A percentile compares a stretch with the other conserved stretches of the same genome.
These are phyloP conservation scores for Geotrichum klebahnii DNA, from an alignment of 1,139 yeast genomes.

Conservation along the genomic window DNA sequence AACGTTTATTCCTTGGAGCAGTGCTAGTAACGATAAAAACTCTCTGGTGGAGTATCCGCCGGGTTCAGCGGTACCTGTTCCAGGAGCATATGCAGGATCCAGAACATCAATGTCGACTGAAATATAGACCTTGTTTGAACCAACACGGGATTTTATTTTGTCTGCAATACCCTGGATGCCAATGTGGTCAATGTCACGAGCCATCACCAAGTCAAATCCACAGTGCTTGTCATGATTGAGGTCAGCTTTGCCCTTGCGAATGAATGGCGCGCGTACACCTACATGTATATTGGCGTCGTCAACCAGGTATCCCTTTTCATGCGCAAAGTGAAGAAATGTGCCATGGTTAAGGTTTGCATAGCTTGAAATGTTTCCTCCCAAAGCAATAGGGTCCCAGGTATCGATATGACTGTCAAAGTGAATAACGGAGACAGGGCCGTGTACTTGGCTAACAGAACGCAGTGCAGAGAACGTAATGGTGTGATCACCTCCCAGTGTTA, in stretches of 20 bases:
- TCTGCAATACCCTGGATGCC: constrained; percentile 49
- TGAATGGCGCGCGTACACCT: constrained; percentile 59
- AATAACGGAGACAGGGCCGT: constrained; percentile 62
- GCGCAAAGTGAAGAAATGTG: constrained; percentile 63
- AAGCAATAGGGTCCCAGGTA: constrained; percentile 67
- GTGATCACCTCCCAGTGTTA: constrained; percentile 78
- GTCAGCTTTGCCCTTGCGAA: constrained; percentile 39
- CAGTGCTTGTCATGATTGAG: constrained; percentile 60
- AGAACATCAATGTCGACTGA: constrained; percentile 74
- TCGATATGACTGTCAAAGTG: constrained; percentile 74
- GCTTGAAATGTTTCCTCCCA: constrained; percentile 54
- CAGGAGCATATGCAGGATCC: constrained; percentile 78
- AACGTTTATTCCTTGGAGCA: constrained; percentile 53
- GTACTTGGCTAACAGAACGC: constrained; percentile 53
- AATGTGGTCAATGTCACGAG: constrained; percentile 63
- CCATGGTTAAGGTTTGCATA: constrained; percentile 60
- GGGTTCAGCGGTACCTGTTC: constrained; percentile 79
- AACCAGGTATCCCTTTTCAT: constrained; percentile 53
- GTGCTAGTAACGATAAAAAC: constrained; percentile 56
- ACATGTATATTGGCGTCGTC: constrained; percentile 58
- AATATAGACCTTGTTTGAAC: constrained; percentile 62
- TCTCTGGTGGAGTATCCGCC: constrained; percentile 80
- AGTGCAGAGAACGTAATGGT: constrained; percentile 65
- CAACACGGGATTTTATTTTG: constrained; percentile 50
- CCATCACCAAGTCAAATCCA: constrained; percentile 58